Percentiles rank a stretch among this genome's conserved stretches.
phyloP scores from a whole-genome alignment of 805 yeast genomes.

The Candida ovalis region DNA sequence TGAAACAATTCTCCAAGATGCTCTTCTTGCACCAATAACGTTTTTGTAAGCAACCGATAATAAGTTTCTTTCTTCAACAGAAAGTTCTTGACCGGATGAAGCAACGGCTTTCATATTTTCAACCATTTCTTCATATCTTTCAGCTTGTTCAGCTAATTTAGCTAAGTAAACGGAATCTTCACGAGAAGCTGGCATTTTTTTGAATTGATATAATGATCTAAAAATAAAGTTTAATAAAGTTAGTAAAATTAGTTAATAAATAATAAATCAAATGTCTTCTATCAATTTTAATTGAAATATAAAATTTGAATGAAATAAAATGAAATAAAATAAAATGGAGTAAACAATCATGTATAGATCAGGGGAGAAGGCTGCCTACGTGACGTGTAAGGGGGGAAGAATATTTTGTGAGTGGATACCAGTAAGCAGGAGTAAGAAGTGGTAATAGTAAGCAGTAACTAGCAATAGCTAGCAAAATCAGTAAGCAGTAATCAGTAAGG shows the following conservation, averaged over 20 bases:
- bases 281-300: no score
- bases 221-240: not conserved
- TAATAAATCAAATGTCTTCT: not conserved
- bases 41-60: constrained; percentile 97
- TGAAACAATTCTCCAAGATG: constrained; percentile 98
- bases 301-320: no score
- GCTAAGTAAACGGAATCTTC: constrained; percentile 98
- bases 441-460: no score
- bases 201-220: constrained; percentile 3
- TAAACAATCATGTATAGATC: no score
- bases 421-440: no score
- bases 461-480: no score
- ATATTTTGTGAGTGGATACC: no score
- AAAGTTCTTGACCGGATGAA: constrained; percentile 89
- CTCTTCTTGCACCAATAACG: constrained; percentile 98
- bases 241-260: no score
- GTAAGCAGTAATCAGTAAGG: no score
- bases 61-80: constrained; percentile 96
- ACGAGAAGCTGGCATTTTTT: constrained; percentile 73
- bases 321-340: no score
- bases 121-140: constrained; percentile 99
- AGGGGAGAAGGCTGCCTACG: not conserved
- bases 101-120: constrained; percentile 98
- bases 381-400: not conserved
- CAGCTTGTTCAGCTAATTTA: constrained; percentile 98